Evolutionary conservation across 257 asterid genomes (phyloP), one percentile per base, ranked within the genome.

Genomic region (Primulina huaijiensis): DNA sequence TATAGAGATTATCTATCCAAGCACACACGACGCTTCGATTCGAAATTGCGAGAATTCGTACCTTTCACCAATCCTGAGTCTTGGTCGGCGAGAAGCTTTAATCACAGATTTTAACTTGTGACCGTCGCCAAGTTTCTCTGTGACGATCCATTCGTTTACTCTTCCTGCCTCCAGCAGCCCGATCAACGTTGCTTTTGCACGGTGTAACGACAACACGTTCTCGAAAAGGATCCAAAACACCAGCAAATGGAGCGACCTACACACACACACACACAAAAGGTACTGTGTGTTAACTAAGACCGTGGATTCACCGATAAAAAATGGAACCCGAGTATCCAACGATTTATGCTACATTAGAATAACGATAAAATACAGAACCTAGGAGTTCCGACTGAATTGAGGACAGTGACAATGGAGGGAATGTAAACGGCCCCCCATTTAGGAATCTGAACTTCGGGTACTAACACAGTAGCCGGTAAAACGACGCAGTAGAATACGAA

Each of bases 391-490:
- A 89, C 82, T 12, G 96, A 92, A 70, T 88, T 91, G 74, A 91
- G 89, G 5, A 91, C 64, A 60, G 99, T 91, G 75, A 91, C 88
- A 60, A 86, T 71, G 38, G 83, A 80, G 70, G 99, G 99, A 43
- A 91, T 85, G 64, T 94, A 94, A 64, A 94, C 82, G 0, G 96
- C 91, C 16, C 92, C 97, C 99, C 99, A 94, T n/a, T 78, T 88
- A 0, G 99, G 99, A 21, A 94, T 83, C 62, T 81, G 67, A 60
- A 94, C 95, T 77, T 94, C 97, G 0, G 99, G 96, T 33, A 94
- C 96, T 30, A 91, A 77, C 35, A 94, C 97, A 3, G 97, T 84
- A 6, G 97, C 90, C 3, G 99, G 99, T 10, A 94, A 78, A 5
- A 94, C 85, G 16, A 94, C 75, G 33, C 96, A 88, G 69, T 91